Evolutionary conservation across 306 rosid genomes (phyloP).

Genomic region (Dryas octopetala): DNA sequence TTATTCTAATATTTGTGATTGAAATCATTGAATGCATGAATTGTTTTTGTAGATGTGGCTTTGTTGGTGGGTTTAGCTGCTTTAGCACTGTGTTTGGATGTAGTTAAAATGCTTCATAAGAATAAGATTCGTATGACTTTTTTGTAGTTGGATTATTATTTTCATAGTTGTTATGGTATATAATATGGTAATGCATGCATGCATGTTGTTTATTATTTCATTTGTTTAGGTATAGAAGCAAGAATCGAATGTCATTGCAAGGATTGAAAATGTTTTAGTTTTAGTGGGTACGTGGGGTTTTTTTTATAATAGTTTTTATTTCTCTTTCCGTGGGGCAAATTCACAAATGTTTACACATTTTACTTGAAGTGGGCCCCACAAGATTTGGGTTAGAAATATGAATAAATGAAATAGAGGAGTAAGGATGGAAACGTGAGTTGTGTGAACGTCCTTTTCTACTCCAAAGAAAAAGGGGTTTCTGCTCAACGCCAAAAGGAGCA

Average conservation of each 20-base stretch:
- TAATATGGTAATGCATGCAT: not conserved
- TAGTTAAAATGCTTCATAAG: not conserved
- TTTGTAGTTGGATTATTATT: not conserved
- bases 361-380: not conserved
- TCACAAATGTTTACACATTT: not conserved
- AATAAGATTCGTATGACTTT: constrained; percentile 10
- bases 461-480: not conserved
- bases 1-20: not conserved
- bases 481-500: not conserved
- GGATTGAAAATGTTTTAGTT: not conserved
- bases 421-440: not conserved
- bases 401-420: not conserved
- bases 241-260: not conserved
- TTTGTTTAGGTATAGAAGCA: not conserved
- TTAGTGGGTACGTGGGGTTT: too few relatives aligned
- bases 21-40: not conserved
- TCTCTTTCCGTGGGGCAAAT: not conserved
- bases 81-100: constrained; percentile 34
- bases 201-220: too few relatives aligned
- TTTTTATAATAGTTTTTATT: too few relatives aligned
- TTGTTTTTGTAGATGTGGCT: not conserved
- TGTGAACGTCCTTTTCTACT: not conserved
- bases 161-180: not conserved
- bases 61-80: constrained; percentile 24
- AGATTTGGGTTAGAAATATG: not conserved